Evolutionary conservation across 2,329 filamentous ascomycete genomes (phyloP).

Genomic region (Fusarium metavorans): DNA sequence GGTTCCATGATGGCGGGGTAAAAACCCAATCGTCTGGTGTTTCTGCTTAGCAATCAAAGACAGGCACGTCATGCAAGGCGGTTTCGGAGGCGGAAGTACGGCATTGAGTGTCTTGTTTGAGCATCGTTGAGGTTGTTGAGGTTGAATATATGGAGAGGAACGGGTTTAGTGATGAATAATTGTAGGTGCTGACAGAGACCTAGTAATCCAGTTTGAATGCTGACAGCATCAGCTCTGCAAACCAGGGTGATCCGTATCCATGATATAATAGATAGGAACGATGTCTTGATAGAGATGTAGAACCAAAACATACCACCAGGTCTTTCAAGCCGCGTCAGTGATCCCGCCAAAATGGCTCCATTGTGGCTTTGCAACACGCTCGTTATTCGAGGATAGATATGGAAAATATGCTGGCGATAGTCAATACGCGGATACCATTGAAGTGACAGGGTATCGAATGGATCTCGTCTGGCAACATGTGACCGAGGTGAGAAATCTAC

Average conservation of each 20-base stretch:
- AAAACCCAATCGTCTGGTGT: constrained; percentile 16
- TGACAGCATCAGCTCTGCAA: neutral
- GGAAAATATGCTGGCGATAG: neutral
- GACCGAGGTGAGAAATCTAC: neutral
- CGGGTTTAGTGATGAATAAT: neutral
- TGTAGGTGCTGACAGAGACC: neutral
- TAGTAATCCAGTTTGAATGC: neutral
- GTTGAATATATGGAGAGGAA: neutral
- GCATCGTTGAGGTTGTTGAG: neutral
- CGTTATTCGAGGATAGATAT: neutral
- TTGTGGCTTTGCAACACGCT: neutral
- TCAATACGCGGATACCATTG: neutral
- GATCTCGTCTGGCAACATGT: neutral
- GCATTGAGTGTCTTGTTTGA: neutral
- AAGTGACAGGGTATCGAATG: neutral
- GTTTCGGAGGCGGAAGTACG: neutral
- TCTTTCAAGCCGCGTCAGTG: neutral
- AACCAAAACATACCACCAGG: neutral
- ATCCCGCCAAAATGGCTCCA: neutral
- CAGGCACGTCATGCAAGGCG: neutral
- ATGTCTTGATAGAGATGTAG: neutral
- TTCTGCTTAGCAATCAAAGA: constrained; percentile 4
- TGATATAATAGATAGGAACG: neutral
- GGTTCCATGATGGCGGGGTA: constrained; percentile 45
- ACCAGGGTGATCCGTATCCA: neutral